Conservation (phyloP, 148 eudicot species). For the Rhododendron ovatum region DNA sequence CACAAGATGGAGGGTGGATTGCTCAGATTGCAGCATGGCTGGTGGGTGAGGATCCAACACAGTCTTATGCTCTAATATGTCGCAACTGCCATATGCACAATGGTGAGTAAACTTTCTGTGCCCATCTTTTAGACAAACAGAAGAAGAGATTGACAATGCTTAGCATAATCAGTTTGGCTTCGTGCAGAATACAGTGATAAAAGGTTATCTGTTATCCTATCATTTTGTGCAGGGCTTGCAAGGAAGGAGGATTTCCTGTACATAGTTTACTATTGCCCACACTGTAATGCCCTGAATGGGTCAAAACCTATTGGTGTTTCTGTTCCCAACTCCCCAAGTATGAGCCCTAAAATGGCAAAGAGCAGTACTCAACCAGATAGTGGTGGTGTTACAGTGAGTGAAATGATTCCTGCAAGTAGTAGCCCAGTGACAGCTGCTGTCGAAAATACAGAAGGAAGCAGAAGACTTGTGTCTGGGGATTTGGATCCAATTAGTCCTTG, state of each 20-base stretch:
- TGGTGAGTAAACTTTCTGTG: conserved; percentile 39
- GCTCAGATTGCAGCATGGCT: conserved; percentile 85
- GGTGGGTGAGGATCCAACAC: conserved; percentile 96
- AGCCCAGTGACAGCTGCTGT: conserved; percentile 23
- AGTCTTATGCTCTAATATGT: conserved; percentile 89
- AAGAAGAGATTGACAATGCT: neutral
- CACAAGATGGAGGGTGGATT: conserved; percentile 73
- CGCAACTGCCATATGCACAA: conserved; percentile 97
- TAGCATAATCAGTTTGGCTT: neutral
- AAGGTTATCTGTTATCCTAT: conserved; percentile 1
- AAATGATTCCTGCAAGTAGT: conserved; percentile 14
- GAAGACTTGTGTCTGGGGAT: conserved; percentile 3
- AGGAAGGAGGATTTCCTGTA: conserved; percentile 86
- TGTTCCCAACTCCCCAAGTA: conserved; percentile 23
- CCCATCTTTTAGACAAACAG: neutral
- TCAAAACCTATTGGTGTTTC: conserved; percentile 45
- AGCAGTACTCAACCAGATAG: conserved; percentile 24
- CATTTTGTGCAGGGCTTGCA: conserved; percentile 66
- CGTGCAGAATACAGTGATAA: neutral
- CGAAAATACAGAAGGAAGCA: conserved; percentile 22
- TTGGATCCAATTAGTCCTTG: neutral
- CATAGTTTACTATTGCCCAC: conserved; percentile 88
- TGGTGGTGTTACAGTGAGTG: conserved; percentile 24
- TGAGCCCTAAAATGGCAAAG: conserved; percentile 17
- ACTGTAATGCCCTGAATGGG: conserved; percentile 74